These are phyloP conservation scores for Astathelohania contejeani DNA, from an alignment of 371 early-diverging fungal genomes.

Conservation along the genomic window DNA sequence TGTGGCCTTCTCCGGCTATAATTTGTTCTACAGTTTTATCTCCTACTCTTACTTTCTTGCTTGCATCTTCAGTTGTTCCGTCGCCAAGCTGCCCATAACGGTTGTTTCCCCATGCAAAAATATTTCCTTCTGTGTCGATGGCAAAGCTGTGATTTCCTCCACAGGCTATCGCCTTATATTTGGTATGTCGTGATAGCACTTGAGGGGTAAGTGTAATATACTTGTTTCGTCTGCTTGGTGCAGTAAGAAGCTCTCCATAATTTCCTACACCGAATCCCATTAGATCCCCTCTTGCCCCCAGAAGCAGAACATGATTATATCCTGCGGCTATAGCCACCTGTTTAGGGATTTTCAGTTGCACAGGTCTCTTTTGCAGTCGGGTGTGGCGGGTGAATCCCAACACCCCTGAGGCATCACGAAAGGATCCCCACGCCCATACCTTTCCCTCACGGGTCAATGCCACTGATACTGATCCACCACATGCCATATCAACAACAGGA, in stretches of 20 bases:
- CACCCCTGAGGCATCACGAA: conserved; percentile 57
- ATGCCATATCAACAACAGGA: conserved; percentile 64
- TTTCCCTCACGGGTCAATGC: conserved; percentile 65
- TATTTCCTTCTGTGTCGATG: conserved; percentile 54
- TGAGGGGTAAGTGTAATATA: conserved; percentile 50
- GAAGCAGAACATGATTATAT: conserved; percentile 68
- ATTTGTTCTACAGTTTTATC: conserved; percentile 37
- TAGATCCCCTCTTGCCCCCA: conserved; percentile 59
- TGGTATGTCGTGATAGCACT: conserved; percentile 43
- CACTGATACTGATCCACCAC: conserved; percentile 75
- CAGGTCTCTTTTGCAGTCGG: conserved; percentile 57
- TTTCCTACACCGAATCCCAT: conserved; percentile 83
- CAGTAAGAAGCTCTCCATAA: conserved; percentile 67
- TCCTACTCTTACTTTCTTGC: conserved; percentile 17
- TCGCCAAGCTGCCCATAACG: conserved; percentile 72
- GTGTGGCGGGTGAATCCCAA: conserved; percentile 55
- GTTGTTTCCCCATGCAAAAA: conserved; percentile 79
- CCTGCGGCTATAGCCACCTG: conserved; percentile 65
- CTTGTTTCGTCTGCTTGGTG: conserved; percentile 42
- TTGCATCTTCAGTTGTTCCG: conserved; percentile 42
- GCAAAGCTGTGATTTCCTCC: conserved; percentile 74
- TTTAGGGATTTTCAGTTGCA: conserved; percentile 53
- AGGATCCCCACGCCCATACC: conserved; percentile 85
- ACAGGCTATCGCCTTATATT: conserved; percentile 58
- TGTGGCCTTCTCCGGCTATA: conserved; percentile 42